Base-by-base conservation (phyloP, 2,329 filamentous ascomycete species). In the Cercospora janseana region DNA sequence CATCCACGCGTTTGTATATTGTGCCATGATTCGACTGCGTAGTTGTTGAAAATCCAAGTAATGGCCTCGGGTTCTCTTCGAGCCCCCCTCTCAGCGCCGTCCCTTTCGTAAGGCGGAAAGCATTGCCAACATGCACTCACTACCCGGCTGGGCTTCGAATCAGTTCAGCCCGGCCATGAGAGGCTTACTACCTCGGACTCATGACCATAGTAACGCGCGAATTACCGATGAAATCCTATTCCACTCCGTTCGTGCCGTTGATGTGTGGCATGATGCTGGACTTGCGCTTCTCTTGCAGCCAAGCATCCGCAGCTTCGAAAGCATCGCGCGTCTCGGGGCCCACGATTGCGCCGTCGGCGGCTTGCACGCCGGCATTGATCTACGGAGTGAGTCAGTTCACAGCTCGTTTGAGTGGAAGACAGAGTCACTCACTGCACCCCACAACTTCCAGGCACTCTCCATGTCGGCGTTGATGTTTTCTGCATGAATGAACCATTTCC, bases 401-500 rank as follows among this genome's bases (percentile, higher is more conserved):
- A 21, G 7, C 48, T 23, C n/a, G 42, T 9, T n/a, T 15, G 23
- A 6, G 13, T 49, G 18, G 18, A 12, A 32, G 16, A 10, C 2
- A 35, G 16, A 16, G 15, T 26, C 8, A 75, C 78, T 69, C 70
- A 82, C 79, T 50, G 82, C 81, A 72, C 83, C 81, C 81, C 81
- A 86, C 21, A 86, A 67, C 51, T 75, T 75, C 66, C 83, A 85
- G 3, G 80, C 81, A 52, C 74, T 75, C 45, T 79, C 70, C 45
- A 86, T 68, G 64, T 85, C 83, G 12, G 69, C 76, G 15, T 72
- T 69, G 56, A 83, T 78, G 64, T 82, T 76, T 16, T 76, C 68
- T 37, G 77, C 80, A 63, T 82, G 79, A 42, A 79, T 78, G 66
- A 85, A 82, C 75, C 81, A 84, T 40, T 78, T 75, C 53, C 73